Percentiles rank a stretch among this genome's conserved stretches.
These are phyloP conservation scores for Triticum timopheevii DNA, from an alignment of 176 grass and related monocot genomes.

Conservation along the genomic window DNA sequence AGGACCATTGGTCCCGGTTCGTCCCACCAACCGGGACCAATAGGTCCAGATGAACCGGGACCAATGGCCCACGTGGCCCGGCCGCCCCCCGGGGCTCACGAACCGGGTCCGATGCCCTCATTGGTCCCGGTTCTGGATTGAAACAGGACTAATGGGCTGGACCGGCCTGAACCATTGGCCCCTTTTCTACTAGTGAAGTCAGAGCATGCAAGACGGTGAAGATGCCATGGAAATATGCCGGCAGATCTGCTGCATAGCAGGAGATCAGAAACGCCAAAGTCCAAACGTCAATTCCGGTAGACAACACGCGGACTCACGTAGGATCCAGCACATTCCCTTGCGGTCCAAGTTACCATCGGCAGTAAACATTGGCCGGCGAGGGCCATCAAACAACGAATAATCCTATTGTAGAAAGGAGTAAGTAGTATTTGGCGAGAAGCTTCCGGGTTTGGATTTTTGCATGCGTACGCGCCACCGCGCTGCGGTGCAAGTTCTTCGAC, in stretches of 20 bases:
- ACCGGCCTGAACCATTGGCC: no score
- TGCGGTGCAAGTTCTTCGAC: background rate
- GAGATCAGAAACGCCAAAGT: background rate
- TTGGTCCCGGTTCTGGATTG: no score
- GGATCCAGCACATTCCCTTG: background rate
- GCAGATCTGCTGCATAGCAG: background rate
- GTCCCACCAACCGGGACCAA: no score
- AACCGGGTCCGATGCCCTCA: no score
- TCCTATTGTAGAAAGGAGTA: background rate
- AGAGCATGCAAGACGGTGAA: background rate
- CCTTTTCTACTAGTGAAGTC: no score
- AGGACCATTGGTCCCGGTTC: no score
- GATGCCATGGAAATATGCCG: background rate
- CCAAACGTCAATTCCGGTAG: background rate
- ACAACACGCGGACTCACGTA: background rate
- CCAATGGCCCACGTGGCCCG: no score
- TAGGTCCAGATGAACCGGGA: no score
- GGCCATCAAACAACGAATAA: background rate
- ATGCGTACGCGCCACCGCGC: background rate
- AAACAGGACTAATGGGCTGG: no score
- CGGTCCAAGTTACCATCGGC: background rate
- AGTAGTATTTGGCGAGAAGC: background rate
- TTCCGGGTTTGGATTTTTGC: constrained; percentile 19
- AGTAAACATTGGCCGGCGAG: background rate
- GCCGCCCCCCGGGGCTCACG: no score